Conservation (phyloP, 2,329 filamentous ascomycete genomes). For the Rhytidhysteron rufulum region DNA sequence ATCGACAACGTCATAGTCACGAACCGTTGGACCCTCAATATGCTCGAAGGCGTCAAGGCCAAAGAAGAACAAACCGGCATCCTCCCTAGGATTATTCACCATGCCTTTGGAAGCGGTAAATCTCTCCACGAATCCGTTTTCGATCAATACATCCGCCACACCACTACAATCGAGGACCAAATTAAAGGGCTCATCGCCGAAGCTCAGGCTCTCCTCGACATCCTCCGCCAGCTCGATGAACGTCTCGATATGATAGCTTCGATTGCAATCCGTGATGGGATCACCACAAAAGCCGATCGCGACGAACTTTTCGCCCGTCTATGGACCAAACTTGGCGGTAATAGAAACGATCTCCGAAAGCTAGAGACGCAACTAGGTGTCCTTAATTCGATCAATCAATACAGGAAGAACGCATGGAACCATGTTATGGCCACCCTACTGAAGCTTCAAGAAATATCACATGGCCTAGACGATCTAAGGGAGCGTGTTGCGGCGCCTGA, state of each 20-base stretch:
- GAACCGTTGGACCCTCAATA: slow-evolving; percentile 70
- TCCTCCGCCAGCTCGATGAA: slow-evolving; percentile 66
- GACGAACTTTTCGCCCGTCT: slow-evolving; percentile 66
- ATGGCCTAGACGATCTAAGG: slow-evolving; percentile 66
- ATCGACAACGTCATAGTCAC: slow-evolving; percentile 72
- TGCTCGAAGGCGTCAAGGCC: slow-evolving; percentile 59
- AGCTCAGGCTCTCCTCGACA: slow-evolving; percentile 62
- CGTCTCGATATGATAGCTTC: slow-evolving; percentile 67
- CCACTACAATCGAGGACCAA: slow-evolving; percentile 64
- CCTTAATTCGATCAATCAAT: slow-evolving; percentile 61
- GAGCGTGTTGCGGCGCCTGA: slow-evolving; percentile 67
- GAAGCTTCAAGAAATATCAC: slow-evolving; percentile 69
- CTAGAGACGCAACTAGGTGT: slow-evolving; percentile 62
- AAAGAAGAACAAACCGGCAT: slow-evolving; percentile 38
- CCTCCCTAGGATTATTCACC: slow-evolving; percentile 42
- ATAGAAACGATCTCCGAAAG: slow-evolving; percentile 57
- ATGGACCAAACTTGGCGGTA: slow-evolving; percentile 72
- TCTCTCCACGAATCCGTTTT: slow-evolving; percentile 52
- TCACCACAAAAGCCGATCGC: slow-evolving; percentile 55
- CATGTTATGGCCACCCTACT: slow-evolving; percentile 69
- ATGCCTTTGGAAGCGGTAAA: slow-evolving; percentile 52
- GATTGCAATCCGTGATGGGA: slow-evolving; percentile 62
- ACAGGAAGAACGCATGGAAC: slow-evolving; percentile 61
- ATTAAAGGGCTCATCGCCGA: slow-evolving; percentile 65
- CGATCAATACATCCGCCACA: slow-evolving; percentile 73